Percentiles rank a stretch among this genome's conserved stretches.
These are phyloP conservation scores for Ophiostoma tasmaniense DNA, from an alignment of 2,329 filamentous ascomycete genomes.

Conservation along the genomic window DNA sequence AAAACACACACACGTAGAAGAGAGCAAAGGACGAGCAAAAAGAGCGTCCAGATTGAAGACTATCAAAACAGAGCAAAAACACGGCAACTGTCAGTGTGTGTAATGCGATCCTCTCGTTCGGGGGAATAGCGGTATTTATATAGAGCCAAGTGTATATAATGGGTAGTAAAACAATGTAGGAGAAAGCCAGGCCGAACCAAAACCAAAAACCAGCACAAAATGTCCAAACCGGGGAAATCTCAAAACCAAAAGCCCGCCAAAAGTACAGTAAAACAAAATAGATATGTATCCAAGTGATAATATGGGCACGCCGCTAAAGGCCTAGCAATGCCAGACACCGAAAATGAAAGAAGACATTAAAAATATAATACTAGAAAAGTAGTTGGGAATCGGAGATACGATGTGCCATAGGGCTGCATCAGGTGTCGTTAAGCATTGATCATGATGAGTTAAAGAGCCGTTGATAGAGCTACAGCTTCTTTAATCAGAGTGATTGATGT, in stretches of 20 bases:
- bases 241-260: background rate
- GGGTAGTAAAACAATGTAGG: background rate
- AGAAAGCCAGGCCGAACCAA: background rate
- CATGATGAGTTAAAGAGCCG: background rate
- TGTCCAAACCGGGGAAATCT: too few relatives aligned
- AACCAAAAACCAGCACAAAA: background rate
- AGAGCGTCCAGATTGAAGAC: too few relatives aligned
- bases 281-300: background rate
- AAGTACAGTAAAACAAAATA: background rate
- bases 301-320: background rate
- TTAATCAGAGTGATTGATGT: conserved; percentile 1
- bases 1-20: background rate
- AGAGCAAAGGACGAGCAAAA: too few relatives aligned
- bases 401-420: background rate
- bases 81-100: too few relatives aligned
- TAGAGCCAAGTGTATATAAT: background rate
- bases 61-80: background rate
- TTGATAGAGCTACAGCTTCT: background rate
- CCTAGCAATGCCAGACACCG: background rate
- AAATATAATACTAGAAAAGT: background rate
- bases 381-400: background rate
- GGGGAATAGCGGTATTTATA: background rate
- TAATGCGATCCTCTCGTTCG: background rate
- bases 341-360: background rate
- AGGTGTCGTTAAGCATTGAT: background rate